Conservation (phyloP, 2,329 filamentous ascomycete genomes). For the Arthrobotrys megalospora region DNA sequence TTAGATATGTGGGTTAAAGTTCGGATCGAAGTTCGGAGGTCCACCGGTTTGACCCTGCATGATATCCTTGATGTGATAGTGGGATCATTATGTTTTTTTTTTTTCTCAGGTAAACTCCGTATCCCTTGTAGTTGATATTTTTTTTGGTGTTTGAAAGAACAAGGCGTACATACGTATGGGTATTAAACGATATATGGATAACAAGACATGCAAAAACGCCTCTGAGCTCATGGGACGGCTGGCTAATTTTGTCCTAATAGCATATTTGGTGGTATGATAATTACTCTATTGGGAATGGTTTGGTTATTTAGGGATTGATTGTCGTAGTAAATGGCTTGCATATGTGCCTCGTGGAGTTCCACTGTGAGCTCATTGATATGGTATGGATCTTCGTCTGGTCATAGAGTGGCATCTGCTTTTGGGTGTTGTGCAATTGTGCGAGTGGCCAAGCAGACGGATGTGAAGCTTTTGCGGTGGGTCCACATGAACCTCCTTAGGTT, state of each 20-base stretch:
- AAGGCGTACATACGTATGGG: no score
- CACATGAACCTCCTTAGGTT: no score
- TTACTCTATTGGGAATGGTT: not conserved
- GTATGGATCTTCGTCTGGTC: no score
- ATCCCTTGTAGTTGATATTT: not conserved
- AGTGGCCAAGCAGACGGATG: no score
- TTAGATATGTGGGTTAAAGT: not conserved
- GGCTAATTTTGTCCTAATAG: no score
- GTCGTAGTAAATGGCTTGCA: not conserved
- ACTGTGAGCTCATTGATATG: not conserved
- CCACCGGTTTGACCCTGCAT: not conserved
- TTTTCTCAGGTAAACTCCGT: not conserved
- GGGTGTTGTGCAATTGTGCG: no score
- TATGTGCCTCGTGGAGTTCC: not conserved
- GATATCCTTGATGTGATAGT: slow-evolving; percentile 16
- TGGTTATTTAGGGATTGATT: no score
- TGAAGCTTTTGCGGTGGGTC: no score
- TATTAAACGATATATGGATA: no score
- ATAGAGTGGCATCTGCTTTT: no score
- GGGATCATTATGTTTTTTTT: not conserved
- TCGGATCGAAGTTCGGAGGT: slow-evolving; percentile 15
- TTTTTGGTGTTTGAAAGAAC: no score
- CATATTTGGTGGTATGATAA: not conserved
- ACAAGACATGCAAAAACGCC: not conserved
- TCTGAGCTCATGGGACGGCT: not conserved